Evolutionary conservation across 768 basidiomycete genomes (phyloP).

Genomic region (Kwoniella mangroviensis): DNA sequence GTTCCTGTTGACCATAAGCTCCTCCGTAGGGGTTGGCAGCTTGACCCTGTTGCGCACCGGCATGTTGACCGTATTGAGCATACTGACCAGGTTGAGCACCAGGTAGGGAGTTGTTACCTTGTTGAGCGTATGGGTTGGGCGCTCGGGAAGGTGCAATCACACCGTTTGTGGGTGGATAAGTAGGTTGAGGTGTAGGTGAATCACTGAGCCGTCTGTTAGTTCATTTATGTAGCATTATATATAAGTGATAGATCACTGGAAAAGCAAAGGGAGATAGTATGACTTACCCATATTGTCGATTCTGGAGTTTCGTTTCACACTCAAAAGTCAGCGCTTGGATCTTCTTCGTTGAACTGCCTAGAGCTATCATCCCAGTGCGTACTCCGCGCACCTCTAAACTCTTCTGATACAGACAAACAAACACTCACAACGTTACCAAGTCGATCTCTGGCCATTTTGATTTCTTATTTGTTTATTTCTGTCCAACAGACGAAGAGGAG

Average conservation of each 20-base stretch:
- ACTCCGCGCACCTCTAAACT: not conserved
- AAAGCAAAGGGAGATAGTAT: not conserved
- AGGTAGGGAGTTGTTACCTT: slow-evolving; percentile 29
- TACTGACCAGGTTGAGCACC: slow-evolving; percentile 29
- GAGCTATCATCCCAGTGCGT: not conserved
- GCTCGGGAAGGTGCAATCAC: slow-evolving; percentile 40
- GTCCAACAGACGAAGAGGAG: not conserved
- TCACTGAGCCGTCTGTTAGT: slow-evolving; percentile 26
- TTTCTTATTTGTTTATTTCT: not conserved
- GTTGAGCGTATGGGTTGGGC: slow-evolving; percentile 52
- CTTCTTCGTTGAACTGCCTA: not conserved
- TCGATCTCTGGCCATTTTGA: slow-evolving; percentile 82
- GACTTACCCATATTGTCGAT: slow-evolving; percentile 48
- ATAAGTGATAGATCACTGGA: slow-evolving; percentile 3
- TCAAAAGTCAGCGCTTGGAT: slow-evolving; percentile 2
- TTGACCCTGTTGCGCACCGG: slow-evolving; percentile 12
- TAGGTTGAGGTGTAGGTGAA: slow-evolving; percentile 44
- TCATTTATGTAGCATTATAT: not conserved
- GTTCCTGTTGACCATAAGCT: slow-evolving; percentile 55
- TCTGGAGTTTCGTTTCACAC: slow-evolving; percentile 17
- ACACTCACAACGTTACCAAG: slow-evolving; percentile 62
- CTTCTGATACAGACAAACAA: not conserved
- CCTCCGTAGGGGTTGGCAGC: slow-evolving; percentile 39
- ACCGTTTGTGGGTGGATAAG: slow-evolving; percentile 52
- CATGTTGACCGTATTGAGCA: slow-evolving; percentile 26